phyloP scores from a whole-genome alignment of 2,329 filamentous ascomycete genomes.

The Myriosclerotinia scirpicola region DNA sequence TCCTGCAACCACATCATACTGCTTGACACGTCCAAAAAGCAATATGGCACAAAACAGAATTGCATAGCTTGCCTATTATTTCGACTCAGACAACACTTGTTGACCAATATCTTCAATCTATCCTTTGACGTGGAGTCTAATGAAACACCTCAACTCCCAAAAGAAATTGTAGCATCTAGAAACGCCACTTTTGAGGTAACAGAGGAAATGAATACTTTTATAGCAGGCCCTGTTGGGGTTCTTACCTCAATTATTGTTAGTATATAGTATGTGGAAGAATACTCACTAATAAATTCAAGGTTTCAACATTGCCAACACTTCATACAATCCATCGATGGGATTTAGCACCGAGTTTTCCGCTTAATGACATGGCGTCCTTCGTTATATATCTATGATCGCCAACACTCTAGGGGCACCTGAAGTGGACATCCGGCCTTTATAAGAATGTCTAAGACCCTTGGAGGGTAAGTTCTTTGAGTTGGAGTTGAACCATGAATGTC shows the following conservation, averaged over 20 bases:
- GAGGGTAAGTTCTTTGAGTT: background rate
- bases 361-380: background rate
- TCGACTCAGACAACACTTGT: background rate
- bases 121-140: conserved; percentile 3
- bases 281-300: background rate
- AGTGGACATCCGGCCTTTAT: too few species aligned
- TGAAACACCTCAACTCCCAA: background rate
- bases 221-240: background rate
- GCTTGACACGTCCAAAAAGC: background rate
- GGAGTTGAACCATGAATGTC: background rate
- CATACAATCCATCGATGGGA: conserved; percentile 4
- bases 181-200: background rate
- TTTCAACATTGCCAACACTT: background rate
- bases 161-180: background rate
- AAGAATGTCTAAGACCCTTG: too few species aligned
- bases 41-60: conserved; percentile 5
- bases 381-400: too few species aligned
- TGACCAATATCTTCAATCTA: conserved; percentile 1
- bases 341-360: conserved; percentile 1
- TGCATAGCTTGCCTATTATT: conserved; percentile 6
- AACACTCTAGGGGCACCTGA: conserved; percentile 1
- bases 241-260: background rate
- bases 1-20: too few species aligned
- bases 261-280: background rate
- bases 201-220: conserved; percentile 3